phyloP scores from a whole-genome alignment of 257 asterid species.

The Jacaranda mimosifolia region DNA sequence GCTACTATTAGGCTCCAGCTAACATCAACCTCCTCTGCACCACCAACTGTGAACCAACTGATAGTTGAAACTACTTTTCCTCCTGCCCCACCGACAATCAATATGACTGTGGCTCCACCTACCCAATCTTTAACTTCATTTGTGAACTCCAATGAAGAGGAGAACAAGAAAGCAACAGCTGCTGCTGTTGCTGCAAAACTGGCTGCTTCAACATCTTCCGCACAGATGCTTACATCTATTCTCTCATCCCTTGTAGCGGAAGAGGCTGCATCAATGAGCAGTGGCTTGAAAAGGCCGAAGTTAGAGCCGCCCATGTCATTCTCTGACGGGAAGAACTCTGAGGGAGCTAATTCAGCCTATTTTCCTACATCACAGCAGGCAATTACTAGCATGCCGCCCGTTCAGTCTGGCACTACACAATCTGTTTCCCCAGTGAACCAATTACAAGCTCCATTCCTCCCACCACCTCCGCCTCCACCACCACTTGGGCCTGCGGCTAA shows the following conservation, averaged over 20 bases:
- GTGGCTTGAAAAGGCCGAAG: constrained; percentile 77
- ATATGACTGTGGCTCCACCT: constrained; percentile 43
- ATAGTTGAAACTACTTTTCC: constrained; percentile 47
- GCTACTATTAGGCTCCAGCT: constrained; percentile 56
- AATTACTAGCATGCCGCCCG: constrained; percentile 53
- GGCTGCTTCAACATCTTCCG: constrained; percentile 87
- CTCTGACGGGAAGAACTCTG: constrained; percentile 55
- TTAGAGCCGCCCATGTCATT: constrained; percentile 57
- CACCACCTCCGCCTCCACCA: constrained; percentile 59
- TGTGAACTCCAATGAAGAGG: constrained; percentile 65
- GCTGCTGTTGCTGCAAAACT: constrained; percentile 97
- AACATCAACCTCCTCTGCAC: constrained; percentile 45
- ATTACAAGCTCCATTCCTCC: constrained; percentile 48
- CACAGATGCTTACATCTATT: constrained; percentile 89
- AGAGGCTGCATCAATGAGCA: constrained; percentile 83
- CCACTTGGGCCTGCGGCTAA: constrained; percentile 48
- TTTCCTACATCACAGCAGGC: constrained; percentile 56
- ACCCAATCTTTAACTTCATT: constrained; percentile 49
- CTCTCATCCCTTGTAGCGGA: constrained; percentile 93
- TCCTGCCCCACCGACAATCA: constrained; percentile 44
- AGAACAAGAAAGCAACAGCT: constrained; percentile 80
- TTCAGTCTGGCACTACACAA: constrained; percentile 41
- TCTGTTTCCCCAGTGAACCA: constrained; percentile 53
- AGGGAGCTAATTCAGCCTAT: constrained; percentile 56
- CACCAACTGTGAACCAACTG: constrained; percentile 40